These are phyloP conservation scores for Cercophora newfieldiana DNA, from an alignment of 495 filamentous ascomycete genomes.

Conservation along the genomic window DNA sequence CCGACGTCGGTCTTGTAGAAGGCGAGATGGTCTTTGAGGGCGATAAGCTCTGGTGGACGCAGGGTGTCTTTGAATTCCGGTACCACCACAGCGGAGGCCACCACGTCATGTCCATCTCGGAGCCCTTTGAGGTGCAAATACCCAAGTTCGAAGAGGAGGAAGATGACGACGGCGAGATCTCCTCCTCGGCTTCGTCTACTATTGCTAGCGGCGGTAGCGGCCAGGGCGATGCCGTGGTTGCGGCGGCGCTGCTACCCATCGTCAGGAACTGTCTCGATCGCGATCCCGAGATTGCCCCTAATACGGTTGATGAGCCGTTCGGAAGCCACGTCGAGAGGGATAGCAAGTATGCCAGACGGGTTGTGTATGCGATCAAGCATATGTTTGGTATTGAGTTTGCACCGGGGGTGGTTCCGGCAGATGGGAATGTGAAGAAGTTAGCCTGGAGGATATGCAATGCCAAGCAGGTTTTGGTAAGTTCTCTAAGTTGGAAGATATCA, in stretches of 20 bases:
- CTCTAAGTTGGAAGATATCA: neutral
- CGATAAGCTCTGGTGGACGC: conserved; percentile 96
- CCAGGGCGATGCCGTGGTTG: conserved; percentile 54
- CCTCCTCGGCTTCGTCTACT: neutral
- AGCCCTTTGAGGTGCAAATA: conserved; percentile 89
- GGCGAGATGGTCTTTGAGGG: conserved; percentile 88
- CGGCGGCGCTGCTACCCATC: conserved; percentile 74
- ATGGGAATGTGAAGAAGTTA: conserved; percentile 87
- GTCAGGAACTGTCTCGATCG: conserved; percentile 89
- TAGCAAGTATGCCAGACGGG: conserved; percentile 80
- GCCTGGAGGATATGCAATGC: conserved; percentile 96
- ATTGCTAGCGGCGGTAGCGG: conserved; percentile 8
- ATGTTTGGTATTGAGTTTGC: conserved; percentile 99
- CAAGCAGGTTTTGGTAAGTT: conserved; percentile 86
- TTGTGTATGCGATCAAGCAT: conserved; percentile 91
- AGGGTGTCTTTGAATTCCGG: conserved; percentile 92
- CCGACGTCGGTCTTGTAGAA: conserved; percentile 51
- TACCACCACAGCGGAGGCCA: conserved; percentile 95
- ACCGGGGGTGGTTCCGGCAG: conserved; percentile 85
- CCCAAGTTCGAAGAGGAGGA: conserved; percentile 71
- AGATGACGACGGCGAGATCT: conserved; percentile 50
- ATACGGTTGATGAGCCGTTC: conserved; percentile 75
- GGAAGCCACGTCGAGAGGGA: conserved; percentile 80
- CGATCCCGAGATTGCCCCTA: conserved; percentile 88
- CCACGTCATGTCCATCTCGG: conserved; percentile 93